Conservation (phyloP, 164 flowering plant genomes). For the Brasenia schreberi region DNA sequence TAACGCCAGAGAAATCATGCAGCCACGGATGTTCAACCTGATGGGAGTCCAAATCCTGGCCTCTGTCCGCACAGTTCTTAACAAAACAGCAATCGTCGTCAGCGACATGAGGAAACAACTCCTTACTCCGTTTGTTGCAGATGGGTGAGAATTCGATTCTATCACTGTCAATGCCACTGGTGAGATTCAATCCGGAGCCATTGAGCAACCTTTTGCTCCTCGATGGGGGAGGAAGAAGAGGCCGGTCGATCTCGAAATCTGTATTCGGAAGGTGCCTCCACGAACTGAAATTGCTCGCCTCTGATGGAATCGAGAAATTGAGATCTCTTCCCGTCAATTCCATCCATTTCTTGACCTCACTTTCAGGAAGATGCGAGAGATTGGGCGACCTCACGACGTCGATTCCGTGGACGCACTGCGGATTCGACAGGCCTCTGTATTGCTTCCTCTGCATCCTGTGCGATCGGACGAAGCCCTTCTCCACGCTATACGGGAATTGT, state of each 20-base stretch:
- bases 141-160: slow-evolving; percentile 60
- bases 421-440: slow-evolving; percentile 86
- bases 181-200: slow-evolving; percentile 61
- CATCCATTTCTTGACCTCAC: slow-evolving; percentile 65
- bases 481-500: slow-evolving; percentile 79
- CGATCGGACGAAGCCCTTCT: slow-evolving; percentile 84
- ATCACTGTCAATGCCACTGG: slow-evolving; percentile 49
- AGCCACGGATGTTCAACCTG: slow-evolving; percentile 55
- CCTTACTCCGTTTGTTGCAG: slow-evolving; percentile 55
- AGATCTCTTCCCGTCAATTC: slow-evolving; percentile 81
- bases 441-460: slow-evolving; percentile 94
- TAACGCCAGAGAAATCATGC: slow-evolving; percentile 64
- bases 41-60: slow-evolving; percentile 39
- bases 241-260: slow-evolving; percentile 78
- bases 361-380: slow-evolving; percentile 43
- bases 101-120: slow-evolving; percentile 41
- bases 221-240: slow-evolving; percentile 17
- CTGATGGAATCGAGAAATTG: slow-evolving; percentile 59
- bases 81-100: slow-evolving; percentile 54
- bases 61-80: slow-evolving; percentile 31
- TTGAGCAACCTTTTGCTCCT: slow-evolving; percentile 50
- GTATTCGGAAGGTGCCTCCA: slow-evolving; percentile 79
- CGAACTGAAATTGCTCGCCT: slow-evolving; percentile 73
- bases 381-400: slow-evolving; percentile 61
- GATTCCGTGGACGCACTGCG: slow-evolving; percentile 91